A percentile compares a stretch with the other conserved stretches of the same genome.
Evolutionary conservation across 257 asterid genomes (phyloP).

Genomic region (Salvia splendens): DNA sequence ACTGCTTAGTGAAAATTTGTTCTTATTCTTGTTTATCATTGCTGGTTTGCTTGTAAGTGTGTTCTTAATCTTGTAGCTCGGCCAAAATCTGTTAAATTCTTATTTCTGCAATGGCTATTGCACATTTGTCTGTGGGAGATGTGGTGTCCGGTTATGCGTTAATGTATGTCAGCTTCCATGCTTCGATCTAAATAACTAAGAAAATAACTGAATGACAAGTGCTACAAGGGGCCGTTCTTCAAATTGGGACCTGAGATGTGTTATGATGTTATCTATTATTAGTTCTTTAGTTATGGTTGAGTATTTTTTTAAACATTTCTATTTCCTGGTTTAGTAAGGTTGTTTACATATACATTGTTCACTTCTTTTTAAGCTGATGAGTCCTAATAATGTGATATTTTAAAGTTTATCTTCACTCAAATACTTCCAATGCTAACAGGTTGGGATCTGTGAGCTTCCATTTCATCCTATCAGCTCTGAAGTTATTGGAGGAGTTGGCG

Average conservation of each 20-base stretch:
- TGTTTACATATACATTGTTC: background rate
- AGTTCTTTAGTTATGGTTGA: background rate
- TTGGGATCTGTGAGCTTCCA: conserved; percentile 37
- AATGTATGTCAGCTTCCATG: background rate
- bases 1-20: background rate
- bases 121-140: background rate
- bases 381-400: background rate
- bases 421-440: conserved; percentile 24
- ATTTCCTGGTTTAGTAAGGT: background rate
- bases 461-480: conserved; percentile 36
- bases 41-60: background rate
- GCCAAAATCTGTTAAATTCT: background rate
- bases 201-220: background rate
- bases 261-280: background rate
- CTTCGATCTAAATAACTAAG: background rate
- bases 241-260: background rate
- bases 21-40: background rate
- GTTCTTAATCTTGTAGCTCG: background rate
- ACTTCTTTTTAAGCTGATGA: background rate
- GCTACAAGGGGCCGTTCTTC: background rate
- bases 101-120: conserved; percentile 5
- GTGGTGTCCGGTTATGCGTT: conserved; percentile 9
- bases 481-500: conserved; percentile 39
- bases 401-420: background rate
- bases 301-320: background rate